Evolutionary conservation across 2,329 filamentous ascomycete species (phyloP), one percentile per base, ranked within the genome.

Genomic region (Cladosporium velox): DNA sequence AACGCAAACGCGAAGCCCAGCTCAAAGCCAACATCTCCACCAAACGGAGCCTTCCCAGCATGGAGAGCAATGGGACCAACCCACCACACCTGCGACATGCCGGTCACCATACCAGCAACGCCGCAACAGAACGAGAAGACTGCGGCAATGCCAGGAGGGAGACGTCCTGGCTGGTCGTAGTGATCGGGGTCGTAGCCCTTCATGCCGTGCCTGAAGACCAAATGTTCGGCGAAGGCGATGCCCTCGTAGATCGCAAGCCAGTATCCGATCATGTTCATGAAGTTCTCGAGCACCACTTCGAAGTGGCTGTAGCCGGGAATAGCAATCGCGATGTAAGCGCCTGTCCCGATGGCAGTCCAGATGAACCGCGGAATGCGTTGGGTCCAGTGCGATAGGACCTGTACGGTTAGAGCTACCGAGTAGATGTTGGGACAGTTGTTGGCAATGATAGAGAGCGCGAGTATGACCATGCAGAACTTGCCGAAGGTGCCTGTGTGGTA

Each of bases 241-340:
- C 85, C 88, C 69, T 87, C 85, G 78, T 92, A 92, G 71, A 92
- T 90, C 58, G 89, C 87, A 1, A 92, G 82, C 89, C 90, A 92
- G 80, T 92, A 92, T 2, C 86, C 86, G 72, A 78, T 73, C 67
- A 72, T 77, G 68, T 72, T 74, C 87, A 92, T 90, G 78, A 92
- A 91, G 77, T 90, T 89, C 74, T 89, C 84, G 15, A 92, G 81
- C 3, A 90, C 84, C 7, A 76, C 74, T 69, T 88, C 86, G 75
- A 91, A 91, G 73, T 88, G 82, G 4, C 77, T 78, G 78, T 90
- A 91, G 1, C 88, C 90, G 0, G 89, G 88, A 62, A 92, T 89
- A 10, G 88, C 86, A 71, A 92, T 87, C 28, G 85, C 89, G 69
- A 90, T 85, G 76, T 90, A 91, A 28, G 87, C 82, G 35, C 83